Evolutionary conservation across 1,284 basidiomycete genomes (phyloP).

Genomic region (Pyrrhoderma noxium): DNA sequence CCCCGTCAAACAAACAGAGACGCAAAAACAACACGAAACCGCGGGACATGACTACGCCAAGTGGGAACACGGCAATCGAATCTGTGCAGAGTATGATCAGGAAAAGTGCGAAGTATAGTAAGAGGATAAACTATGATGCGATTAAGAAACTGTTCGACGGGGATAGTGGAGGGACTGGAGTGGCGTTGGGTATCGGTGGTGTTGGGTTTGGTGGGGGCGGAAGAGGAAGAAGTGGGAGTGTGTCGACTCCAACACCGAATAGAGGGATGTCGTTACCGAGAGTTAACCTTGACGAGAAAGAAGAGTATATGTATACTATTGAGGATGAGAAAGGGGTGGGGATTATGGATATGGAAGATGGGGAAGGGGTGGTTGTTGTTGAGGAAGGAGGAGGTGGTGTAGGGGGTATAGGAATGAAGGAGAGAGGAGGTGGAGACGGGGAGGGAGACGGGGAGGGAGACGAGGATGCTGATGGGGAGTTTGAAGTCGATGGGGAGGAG

Average conservation of each 20-base stretch:
- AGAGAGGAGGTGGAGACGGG: neutral
- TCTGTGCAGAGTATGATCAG: slow-evolving; percentile 74
- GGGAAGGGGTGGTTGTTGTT: slow-evolving; percentile 36
- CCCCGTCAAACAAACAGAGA: slow-evolving; percentile 34
- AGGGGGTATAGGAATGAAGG: slow-evolving; percentile 14
- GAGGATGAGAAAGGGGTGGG: slow-evolving; percentile 40
- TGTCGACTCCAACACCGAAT: neutral
- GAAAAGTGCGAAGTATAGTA: slow-evolving; percentile 79
- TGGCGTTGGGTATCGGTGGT: no score
- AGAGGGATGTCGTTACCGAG: no score
- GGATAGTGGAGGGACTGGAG: slow-evolving; percentile 19
- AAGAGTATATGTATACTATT: slow-evolving; percentile 32
- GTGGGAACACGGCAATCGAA: slow-evolving; percentile 71
- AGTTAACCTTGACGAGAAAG: slow-evolving; percentile 31
- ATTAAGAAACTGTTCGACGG: slow-evolving; percentile 70
- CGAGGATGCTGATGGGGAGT: slow-evolving; percentile 21
- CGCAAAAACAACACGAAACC: slow-evolving; percentile 64
- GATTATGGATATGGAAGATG: slow-evolving; percentile 44
- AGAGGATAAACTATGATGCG: slow-evolving; percentile 85
- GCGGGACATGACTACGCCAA: slow-evolving; percentile 64
- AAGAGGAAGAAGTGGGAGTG: no score
- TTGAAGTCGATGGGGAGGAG: slow-evolving; percentile 20
- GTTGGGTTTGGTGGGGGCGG: neutral
- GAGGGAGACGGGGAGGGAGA: slow-evolving; percentile 7
- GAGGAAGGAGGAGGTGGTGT: slow-evolving; percentile 36